Conservation (phyloP, 305 asterid genomes). For the Fraxinus sp. region DNA sequence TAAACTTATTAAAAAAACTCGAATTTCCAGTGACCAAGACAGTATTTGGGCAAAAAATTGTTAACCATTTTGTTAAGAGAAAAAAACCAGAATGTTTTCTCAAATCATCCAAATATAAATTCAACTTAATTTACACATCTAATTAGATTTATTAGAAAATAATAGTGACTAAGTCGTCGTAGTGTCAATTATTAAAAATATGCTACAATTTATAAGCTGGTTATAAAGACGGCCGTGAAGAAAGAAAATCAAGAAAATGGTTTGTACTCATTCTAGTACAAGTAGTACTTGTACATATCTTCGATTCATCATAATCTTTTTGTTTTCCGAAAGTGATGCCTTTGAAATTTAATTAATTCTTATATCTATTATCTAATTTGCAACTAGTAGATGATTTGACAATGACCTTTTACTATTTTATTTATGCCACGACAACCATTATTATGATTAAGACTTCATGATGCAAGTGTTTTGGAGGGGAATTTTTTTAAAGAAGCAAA, state of each 20-base stretch:
- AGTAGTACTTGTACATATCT: not conserved
- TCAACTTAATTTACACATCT: not conserved
- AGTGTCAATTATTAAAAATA: too few species aligned
- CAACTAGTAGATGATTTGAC: not conserved
- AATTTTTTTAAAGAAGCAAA: not conserved
- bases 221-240: not conserved
- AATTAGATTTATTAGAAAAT: too few species aligned
- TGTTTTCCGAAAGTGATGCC: constrained; percentile 3
- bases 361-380: not conserved
- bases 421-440: not conserved
- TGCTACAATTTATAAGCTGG: not conserved
- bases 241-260: not conserved
- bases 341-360: not conserved
- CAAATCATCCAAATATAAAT: too few species aligned
- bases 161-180: not conserved
- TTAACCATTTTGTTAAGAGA: too few species aligned
- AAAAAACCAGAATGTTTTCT: too few species aligned
- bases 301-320: not conserved
- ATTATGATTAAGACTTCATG: constrained; percentile 28
- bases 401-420: constrained; percentile 12
- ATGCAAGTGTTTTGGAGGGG: constrained; percentile 11
- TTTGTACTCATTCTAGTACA: not conserved
- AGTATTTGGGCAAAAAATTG: too few species aligned
- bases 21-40: too few species aligned
- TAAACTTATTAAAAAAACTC: too few species aligned